A percentile compares a stretch with the other conserved stretches of the same genome.
phyloP scores from a whole-genome alignment of 2,329 filamentous ascomycete species.

The Cercospora nicotianae region DNA sequence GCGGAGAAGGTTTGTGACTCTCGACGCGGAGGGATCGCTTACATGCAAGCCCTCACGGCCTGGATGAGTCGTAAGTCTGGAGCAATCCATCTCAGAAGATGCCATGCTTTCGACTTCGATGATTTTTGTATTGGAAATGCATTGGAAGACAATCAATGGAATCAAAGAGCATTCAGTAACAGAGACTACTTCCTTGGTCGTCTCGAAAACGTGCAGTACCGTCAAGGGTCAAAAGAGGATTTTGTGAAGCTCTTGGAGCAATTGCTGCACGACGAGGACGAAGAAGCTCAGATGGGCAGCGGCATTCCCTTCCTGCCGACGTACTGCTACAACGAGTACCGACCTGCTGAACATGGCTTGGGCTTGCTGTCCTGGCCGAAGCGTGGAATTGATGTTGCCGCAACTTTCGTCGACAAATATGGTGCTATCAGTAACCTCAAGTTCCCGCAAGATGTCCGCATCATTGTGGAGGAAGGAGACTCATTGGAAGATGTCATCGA shows the following conservation, averaged over 20 bases:
- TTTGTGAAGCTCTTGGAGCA: conserved; percentile 2
- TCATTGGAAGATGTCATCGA: conserved; percentile 5
- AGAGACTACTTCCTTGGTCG: conserved; percentile 6
- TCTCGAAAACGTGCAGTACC: not conserved
- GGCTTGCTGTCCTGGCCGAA: conserved; percentile 13
- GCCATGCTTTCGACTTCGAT: conserved; percentile 17
- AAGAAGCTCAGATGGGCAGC: conserved; percentile 7
- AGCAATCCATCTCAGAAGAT: not conserved
- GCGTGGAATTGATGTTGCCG: conserved; percentile 16
- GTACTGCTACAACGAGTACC: conserved; percentile 13
- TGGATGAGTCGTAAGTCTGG: not conserved
- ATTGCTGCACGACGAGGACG: conserved; percentile 4
- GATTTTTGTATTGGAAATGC: conserved; percentile 19
- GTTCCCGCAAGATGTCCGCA: conserved; percentile 15
- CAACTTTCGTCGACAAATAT: conserved; percentile 13
- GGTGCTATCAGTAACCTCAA: not conserved
- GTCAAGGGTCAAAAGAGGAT: not conserved
- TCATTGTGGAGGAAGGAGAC: conserved; percentile 5
- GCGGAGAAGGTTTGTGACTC: not conserved
- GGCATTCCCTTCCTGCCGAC: conserved; percentile 18
- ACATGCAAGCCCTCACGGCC: conserved; percentile 10
- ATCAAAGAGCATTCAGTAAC: not conserved
- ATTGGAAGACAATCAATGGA: not conserved
- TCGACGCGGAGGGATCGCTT: not conserved
- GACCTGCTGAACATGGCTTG: not conserved